Conservation (phyloP, 2,329 filamentous ascomycete species). For the Verticillium tricorpus region DNA sequence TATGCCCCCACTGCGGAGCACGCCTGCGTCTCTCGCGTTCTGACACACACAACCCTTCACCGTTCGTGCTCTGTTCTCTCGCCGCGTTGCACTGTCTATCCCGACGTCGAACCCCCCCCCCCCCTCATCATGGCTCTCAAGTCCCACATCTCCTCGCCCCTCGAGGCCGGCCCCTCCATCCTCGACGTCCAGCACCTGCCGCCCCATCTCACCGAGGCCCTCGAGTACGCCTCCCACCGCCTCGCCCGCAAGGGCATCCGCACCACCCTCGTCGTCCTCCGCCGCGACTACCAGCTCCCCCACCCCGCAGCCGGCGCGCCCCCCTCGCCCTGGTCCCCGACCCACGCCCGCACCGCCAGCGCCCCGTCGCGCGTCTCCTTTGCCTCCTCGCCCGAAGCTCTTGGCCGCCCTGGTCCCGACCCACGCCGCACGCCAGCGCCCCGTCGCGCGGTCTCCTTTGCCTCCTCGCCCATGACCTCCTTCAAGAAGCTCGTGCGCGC, state of each 20-base stretch:
- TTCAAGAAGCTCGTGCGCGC: constrained; percentile 3
- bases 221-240: constrained; percentile 54
- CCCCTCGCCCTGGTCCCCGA: constrained; percentile 19
- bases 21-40: too few relatives aligned
- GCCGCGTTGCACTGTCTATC: too few relatives aligned
- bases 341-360: constrained; percentile 4
- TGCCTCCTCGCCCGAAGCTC: constrained; percentile 11
- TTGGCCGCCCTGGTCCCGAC: constrained; percentile 18
- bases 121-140: constrained; percentile 26
- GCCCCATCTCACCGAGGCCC: constrained; percentile 45
- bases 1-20: too few relatives aligned
- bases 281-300: constrained; percentile 53
- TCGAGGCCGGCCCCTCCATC: constrained; percentile 58
- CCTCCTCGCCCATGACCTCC: constrained; percentile 12
- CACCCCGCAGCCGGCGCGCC: constrained; percentile 4
- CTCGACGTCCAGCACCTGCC: constrained; percentile 56
- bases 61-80: too few relatives aligned
- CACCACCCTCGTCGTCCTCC: constrained; percentile 53
- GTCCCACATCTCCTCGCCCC: constrained; percentile 55
- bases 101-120: too few relatives aligned
- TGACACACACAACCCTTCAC: too few relatives aligned
- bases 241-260: constrained; percentile 51
- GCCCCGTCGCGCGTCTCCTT: neutral
- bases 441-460: neutral
- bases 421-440: constrained; percentile 3